These are phyloP conservation scores for Citrullus amarus DNA, from an alignment of 306 rosid species.

Conservation along the genomic window DNA sequence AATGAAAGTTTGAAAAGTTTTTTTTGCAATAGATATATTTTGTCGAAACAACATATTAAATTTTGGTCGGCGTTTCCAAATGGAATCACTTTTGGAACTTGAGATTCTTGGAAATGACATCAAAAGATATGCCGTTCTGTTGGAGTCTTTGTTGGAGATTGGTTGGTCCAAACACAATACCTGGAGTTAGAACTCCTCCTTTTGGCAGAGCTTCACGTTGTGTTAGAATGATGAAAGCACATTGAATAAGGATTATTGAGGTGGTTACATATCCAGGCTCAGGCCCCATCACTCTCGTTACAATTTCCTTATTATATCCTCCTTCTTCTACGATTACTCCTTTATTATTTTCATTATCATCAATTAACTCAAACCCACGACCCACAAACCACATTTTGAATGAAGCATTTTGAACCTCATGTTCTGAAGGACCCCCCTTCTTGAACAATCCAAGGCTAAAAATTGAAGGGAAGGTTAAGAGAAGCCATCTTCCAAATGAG, in stretches of 20 bases:
- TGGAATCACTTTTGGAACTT: too few relatives aligned
- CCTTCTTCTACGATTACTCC: not conserved
- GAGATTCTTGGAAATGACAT: conserved; percentile 38
- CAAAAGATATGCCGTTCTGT: conserved; percentile 66
- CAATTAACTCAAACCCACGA: conserved; percentile 26
- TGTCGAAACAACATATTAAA: too few relatives aligned
- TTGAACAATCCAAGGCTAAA: conserved; percentile 64
- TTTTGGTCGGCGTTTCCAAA: too few relatives aligned
- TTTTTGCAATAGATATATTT: too few relatives aligned
- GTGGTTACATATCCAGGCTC: conserved; percentile 80
- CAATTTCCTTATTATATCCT: conserved; percentile 51
- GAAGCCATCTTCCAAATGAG: conserved; percentile 64
- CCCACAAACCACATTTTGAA: conserved; percentile 91
- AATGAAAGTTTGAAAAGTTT: too few relatives aligned
- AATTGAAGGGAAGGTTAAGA: conserved; percentile 57
- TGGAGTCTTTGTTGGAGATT: conserved; percentile 63
- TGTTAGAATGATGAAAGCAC: conserved; percentile 51
- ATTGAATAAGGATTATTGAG: conserved; percentile 63
- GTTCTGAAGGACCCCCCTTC: conserved; percentile 63
- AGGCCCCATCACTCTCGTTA: conserved; percentile 72
- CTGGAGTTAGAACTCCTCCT: conserved; percentile 67
- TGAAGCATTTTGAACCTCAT: conserved; percentile 50
- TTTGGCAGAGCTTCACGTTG: conserved; percentile 50
- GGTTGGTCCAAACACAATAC: conserved; percentile 67
- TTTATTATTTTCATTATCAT: conserved; percentile 20